Conservation (phyloP, 495 filamentous ascomycete genomes). For the Aspergillus bridgeri region DNA sequence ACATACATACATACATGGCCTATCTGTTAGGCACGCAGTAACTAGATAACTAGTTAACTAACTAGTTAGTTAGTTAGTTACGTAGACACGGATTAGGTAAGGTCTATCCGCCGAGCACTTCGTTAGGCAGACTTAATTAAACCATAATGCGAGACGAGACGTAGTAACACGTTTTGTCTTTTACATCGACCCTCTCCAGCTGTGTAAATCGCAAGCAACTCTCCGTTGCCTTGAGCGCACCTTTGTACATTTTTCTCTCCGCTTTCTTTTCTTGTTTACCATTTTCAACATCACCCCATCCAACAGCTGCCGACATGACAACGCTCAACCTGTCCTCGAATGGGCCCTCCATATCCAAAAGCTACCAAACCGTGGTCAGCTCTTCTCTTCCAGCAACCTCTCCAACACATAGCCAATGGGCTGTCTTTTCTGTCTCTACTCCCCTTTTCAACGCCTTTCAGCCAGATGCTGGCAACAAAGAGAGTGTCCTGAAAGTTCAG, state of each 20-base stretch:
- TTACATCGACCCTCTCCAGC: not conserved
- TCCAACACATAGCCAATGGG: constrained; percentile 81
- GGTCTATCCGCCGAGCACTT: no score
- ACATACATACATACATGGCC: no score
- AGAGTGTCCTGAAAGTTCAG: constrained; percentile 93
- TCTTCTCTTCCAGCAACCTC: constrained; percentile 62
- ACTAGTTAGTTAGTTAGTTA: not conserved
- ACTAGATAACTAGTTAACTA: not conserved
- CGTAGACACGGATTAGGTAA: not conserved
- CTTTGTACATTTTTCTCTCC: no score
- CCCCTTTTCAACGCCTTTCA: constrained; percentile 91
- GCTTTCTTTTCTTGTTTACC: no score
- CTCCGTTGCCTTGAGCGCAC: not conserved
- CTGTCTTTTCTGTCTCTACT: constrained; percentile 83
- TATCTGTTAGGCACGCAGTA: not conserved
- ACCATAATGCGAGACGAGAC: not conserved
- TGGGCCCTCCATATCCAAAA: constrained; percentile 85
- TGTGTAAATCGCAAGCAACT: not conserved
- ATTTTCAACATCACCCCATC: not conserved
- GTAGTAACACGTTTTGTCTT: not conserved
- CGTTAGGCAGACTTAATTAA: not conserved
- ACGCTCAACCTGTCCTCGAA: constrained; percentile 88
- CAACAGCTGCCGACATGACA: constrained; percentile 58
- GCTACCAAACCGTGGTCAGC: constrained; percentile 86
- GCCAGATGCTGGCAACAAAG: constrained; percentile 72